A percentile compares a stretch with the other conserved stretches of the same genome.
Evolutionary conservation across 257 asterid genomes (phyloP).

Genomic region (Lavandula angustifolia): DNA sequence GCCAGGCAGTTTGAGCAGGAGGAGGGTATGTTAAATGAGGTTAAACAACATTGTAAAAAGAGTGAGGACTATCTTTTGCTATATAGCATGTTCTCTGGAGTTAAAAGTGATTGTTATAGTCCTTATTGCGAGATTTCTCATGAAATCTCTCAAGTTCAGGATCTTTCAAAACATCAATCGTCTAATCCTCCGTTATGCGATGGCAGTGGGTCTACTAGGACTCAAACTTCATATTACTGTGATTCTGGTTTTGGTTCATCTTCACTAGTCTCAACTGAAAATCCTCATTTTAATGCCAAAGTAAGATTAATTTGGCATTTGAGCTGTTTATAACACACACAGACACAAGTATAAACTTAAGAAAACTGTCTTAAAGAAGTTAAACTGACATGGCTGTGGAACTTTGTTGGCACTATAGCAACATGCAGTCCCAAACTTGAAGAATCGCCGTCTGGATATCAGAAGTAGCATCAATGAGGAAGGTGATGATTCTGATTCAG

Average conservation of each 20-base stretch:
- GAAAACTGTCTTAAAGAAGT: constrained; percentile 8
- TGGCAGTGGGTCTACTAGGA: constrained; percentile 26
- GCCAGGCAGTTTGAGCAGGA: constrained; percentile 83
- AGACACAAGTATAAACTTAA: neutral
- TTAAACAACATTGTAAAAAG: constrained; percentile 48
- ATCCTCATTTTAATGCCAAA: constrained; percentile 26
- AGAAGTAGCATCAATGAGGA: constrained; percentile 45
- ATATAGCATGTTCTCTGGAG: constrained; percentile 48
- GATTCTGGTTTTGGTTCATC: constrained; percentile 40
- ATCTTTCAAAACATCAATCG: constrained; percentile 22
- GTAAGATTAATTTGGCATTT: constrained; percentile 38
- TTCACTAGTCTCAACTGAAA: constrained; percentile 33
- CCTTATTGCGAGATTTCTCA: constrained; percentile 60
- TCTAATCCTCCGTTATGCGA: constrained; percentile 28
- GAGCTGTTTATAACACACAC: neutral
- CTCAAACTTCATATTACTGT: constrained; percentile 33
- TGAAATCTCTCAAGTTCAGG: constrained; percentile 30
- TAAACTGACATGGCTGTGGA: constrained; percentile 18
- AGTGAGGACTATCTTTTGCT: constrained; percentile 53
- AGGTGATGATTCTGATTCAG: constrained; percentile 83
- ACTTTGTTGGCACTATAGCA: constrained; percentile 40
- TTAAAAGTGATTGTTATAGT: constrained; percentile 50
- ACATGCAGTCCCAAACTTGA: constrained; percentile 33
- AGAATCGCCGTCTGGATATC: constrained; percentile 34
- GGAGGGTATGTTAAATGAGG: constrained; percentile 46